Evolutionary conservation across 1,284 basidiomycete species (phyloP).

Genomic region (Tylopilus orsonianus): DNA sequence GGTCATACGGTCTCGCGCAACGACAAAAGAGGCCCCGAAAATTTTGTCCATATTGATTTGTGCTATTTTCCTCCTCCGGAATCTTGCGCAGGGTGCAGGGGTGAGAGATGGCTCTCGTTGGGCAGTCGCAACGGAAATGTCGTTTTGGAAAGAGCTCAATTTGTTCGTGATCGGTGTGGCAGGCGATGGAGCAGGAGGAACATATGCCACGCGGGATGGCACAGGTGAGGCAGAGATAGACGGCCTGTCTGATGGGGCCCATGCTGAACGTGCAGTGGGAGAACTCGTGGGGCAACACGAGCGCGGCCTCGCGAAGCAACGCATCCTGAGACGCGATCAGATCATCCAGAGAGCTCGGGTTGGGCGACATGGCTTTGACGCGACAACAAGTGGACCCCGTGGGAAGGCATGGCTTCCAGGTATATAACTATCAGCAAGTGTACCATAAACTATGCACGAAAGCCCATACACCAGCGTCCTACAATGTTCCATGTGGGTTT

Average conservation of each 20-base stretch:
- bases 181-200: slow-evolving; percentile 78
- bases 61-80: slow-evolving; percentile 51
- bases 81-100: slow-evolving; percentile 59
- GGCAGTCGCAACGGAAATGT: slow-evolving; percentile 78
- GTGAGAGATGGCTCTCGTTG: slow-evolving; percentile 58
- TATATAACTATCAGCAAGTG: not conserved
- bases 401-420: not conserved
- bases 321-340: slow-evolving; percentile 59
- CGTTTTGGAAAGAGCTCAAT: slow-evolving; percentile 82
- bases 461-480: too few species aligned
- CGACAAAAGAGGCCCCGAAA: slow-evolving; percentile 69
- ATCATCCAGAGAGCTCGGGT: slow-evolving; percentile 36
- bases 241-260: slow-evolving; percentile 61
- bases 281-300: slow-evolving; percentile 74
- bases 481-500: not conserved
- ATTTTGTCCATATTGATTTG: slow-evolving; percentile 70
- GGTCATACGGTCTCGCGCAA: slow-evolving; percentile 67
- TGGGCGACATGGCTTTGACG: slow-evolving; percentile 3
- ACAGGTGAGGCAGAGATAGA: slow-evolving; percentile 76
- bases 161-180: slow-evolving; percentile 79
- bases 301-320: slow-evolving; percentile 64
- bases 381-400: not conserved
- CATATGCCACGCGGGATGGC: slow-evolving; percentile 58
- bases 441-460: too few species aligned
- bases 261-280: slow-evolving; percentile 67